Evolutionary conservation across 2,329 filamentous ascomycete species (phyloP).

Genomic region (Fusarium continuum): DNA sequence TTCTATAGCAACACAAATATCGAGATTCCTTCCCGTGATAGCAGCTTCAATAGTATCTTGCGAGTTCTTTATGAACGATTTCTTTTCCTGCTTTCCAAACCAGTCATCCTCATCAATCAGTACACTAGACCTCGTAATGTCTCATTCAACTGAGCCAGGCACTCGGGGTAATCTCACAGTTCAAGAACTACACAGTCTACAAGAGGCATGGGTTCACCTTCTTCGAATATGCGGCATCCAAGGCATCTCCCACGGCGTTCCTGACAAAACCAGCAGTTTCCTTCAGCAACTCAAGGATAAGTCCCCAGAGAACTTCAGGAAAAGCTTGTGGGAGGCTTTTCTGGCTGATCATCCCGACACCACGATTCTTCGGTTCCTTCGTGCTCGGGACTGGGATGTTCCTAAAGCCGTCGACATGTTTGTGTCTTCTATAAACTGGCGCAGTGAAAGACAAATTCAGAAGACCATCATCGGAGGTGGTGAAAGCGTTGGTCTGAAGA

Average conservation of each 20-base stretch:
- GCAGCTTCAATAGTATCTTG: background rate
- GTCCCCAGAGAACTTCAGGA: constrained; percentile 21
- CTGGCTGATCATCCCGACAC: constrained; percentile 51
- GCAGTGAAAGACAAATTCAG: constrained; percentile 47
- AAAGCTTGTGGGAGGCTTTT: constrained; percentile 21
- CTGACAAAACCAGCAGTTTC: constrained; percentile 9
- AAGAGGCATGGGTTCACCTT: constrained; percentile 34
- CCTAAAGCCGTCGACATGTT: constrained; percentile 52
- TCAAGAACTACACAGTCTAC: constrained; percentile 22
- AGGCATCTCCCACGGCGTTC: background rate
- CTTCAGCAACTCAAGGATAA: constrained; percentile 8
- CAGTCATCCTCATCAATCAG: constrained; percentile 6
- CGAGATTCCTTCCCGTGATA: background rate
- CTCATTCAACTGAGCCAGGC: constrained; percentile 17
- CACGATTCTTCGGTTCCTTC: constrained; percentile 51
- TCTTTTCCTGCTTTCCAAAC: background rate
- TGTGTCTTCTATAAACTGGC: constrained; percentile 51
- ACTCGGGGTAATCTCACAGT: constrained; percentile 29
- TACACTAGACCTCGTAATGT: constrained; percentile 22
- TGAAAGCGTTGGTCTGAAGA: constrained; percentile 45
- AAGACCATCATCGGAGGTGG: constrained; percentile 47
- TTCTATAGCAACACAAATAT: constrained; percentile 2
- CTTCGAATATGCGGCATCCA: constrained; percentile 24
- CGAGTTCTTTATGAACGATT: background rate
- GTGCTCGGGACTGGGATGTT: constrained; percentile 54